Conservation (phyloP, 805 yeast species). For the Schwanniomyces vanrijiae region DNA sequence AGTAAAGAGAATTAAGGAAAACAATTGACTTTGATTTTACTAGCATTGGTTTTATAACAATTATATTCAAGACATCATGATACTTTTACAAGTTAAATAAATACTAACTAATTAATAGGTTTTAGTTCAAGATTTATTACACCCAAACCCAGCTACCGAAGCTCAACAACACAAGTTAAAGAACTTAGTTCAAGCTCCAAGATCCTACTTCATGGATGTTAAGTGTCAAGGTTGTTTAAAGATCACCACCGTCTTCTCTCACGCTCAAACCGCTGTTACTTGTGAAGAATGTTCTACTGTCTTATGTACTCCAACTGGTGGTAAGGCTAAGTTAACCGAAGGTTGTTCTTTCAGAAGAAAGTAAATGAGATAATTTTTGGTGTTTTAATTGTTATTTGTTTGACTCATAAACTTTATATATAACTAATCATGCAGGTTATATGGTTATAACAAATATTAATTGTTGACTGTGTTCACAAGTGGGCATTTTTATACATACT, state of each 20-base stretch:
- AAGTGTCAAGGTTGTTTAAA: conserved; percentile 99
- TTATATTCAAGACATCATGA: not conserved
- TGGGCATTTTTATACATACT: not conserved
- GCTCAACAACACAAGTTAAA: conserved; percentile 96
- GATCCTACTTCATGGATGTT: conserved; percentile 99
- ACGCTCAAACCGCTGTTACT: conserved; percentile 99
- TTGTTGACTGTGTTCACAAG: not conserved
- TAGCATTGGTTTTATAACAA: not conserved
- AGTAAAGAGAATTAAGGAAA: not conserved
- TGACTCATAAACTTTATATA: not conserved
- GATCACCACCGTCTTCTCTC: conserved; percentile 99
- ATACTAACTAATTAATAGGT: conserved; percentile 50
- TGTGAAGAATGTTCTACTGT: conserved; percentile 99
- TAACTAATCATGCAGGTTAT: not conserved
- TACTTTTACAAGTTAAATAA: not conserved
- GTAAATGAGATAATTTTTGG: conserved; percentile 46
- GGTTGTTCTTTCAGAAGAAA: conserved; percentile 99
- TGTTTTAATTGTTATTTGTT: conserved; percentile 1
- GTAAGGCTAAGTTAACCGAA: conserved; percentile 99
- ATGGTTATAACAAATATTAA: not conserved
- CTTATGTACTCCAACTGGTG: conserved; percentile 99
- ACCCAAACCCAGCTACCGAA: conserved; percentile 98
- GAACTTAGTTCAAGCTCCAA: conserved; percentile 95
- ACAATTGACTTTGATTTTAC: not conserved
- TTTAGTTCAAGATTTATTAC: conserved; percentile 97